Percentiles rank a stretch among this genome's conserved stretches.
Conservation (phyloP, 306 rosid genomes). For the Quercus variabilis region DNA sequence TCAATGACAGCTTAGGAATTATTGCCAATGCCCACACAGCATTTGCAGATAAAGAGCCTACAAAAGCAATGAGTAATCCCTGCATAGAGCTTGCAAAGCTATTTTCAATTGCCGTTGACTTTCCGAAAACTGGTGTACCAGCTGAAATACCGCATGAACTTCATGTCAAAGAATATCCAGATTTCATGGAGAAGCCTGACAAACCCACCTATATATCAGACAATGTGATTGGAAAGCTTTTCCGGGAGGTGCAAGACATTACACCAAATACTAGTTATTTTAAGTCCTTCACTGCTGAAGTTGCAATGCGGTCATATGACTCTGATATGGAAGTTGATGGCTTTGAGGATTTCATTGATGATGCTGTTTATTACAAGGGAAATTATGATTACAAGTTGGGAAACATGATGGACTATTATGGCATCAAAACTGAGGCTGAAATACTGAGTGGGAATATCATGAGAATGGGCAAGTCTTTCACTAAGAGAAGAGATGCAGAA, state of each 20-base stretch:
- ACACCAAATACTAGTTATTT: conserved; percentile 21
- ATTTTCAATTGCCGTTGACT: conserved; percentile 73
- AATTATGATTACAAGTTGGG: conserved; percentile 65
- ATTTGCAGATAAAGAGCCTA: conserved; percentile 54
- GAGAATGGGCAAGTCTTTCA: conserved; percentile 54
- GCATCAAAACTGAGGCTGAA: conserved; percentile 76
- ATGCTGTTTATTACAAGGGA: conserved; percentile 56
- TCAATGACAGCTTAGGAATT: conserved; percentile 67
- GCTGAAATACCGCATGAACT: conserved; percentile 55
- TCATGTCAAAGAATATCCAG: conserved; percentile 54
- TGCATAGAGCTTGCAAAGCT: conserved; percentile 69
- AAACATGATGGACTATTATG: conserved; percentile 70
- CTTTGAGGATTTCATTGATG: conserved; percentile 57
- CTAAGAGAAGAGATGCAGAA: conserved; percentile 53
- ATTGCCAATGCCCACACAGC: conserved; percentile 78
- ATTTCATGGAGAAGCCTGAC: conserved; percentile 76
- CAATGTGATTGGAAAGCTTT: conserved; percentile 73
- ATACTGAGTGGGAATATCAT: conserved; percentile 63
- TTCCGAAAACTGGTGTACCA: conserved; percentile 76
- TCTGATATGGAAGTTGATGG: conserved; percentile 68
- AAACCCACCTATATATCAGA: conserved; percentile 51
- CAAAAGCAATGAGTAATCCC: conserved; percentile 51
- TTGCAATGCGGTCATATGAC: conserved; percentile 54
- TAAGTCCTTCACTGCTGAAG: conserved; percentile 40
- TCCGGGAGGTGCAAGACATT: conserved; percentile 49